A percentile compares a stretch with the other conserved stretches of the same genome.
These are phyloP conservation scores for Xylariaceae sp. DNA, from an alignment of 2,329 filamentous ascomycete species.

Conservation along the genomic window DNA sequence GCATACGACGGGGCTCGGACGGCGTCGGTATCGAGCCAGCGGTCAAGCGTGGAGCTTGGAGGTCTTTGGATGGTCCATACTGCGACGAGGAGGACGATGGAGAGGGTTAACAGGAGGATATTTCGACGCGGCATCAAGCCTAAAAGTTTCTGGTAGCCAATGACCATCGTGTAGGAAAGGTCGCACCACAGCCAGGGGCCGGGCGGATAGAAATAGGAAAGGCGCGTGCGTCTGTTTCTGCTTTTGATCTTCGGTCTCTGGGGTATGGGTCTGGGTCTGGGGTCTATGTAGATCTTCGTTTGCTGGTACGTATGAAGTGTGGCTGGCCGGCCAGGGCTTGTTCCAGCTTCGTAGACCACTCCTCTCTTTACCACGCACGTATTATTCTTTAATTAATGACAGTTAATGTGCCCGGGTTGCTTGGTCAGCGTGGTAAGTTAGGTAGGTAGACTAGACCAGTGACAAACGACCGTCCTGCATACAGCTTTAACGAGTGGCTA, in stretches of 20 bases:
- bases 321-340: background rate
- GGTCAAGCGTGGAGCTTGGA: conserved; percentile 20
- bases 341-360: background rate
- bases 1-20: conserved; percentile 12
- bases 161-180: conserved; percentile 30
- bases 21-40: conserved; percentile 27
- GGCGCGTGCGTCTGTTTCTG: background rate
- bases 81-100: conserved; percentile 35
- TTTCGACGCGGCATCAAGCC: conserved; percentile 39
- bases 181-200: conserved; percentile 8
- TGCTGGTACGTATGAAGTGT: too few relatives aligned
- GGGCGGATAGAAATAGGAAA: conserved; percentile 23
- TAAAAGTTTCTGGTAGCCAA: conserved; percentile 31
- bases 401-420: too few relatives aligned
- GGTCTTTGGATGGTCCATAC: conserved; percentile 36
- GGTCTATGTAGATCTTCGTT: too few relatives aligned
- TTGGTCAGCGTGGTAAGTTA: too few relatives aligned
- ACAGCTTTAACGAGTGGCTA: too few relatives aligned
- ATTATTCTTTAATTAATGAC: too few relatives aligned
- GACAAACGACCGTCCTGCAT: too few relatives aligned
- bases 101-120: conserved; percentile 33
- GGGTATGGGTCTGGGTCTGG: too few relatives aligned
- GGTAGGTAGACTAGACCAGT: too few relatives aligned
- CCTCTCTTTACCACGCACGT: too few relatives aligned
- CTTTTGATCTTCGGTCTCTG: background rate